Evolutionary conservation across 768 basidiomycete genomes (phyloP), one percentile per base, ranked within the genome.

Genomic region (Tubosaeta sp.): DNA sequence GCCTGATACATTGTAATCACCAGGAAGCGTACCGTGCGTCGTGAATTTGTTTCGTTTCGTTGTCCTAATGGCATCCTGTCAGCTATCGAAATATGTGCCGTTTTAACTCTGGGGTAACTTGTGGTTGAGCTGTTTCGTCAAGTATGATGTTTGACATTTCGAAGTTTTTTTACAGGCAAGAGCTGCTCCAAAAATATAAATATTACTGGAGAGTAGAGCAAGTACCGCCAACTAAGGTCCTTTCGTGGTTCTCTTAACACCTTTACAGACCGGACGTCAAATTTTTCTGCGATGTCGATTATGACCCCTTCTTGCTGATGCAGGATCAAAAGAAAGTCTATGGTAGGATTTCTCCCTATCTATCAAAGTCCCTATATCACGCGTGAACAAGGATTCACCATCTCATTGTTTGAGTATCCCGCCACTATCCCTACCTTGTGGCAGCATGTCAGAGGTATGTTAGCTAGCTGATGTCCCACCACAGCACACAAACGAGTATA

Each of bases 61-160:
- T n/a, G 48, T 52, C 17, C 51, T 63, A 11, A 61, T 26, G 38
- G 4, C n/a, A 16, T 38, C 11, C 22, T 45, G 46, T 31, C 59
- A 85, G 82, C 17, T 95, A 97, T 64, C 83, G 94, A 37, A 93
- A 95, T 60, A 95, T 97, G 95, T 97, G 95, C 70, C 83, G 95
- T 11, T 97, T 85, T 71, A 92, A 95, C 71, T 93, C 90, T 43
- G 92, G 91, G 31, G 90, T 91, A 69, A 58, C 43, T 22, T 55
- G 1, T 26, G 39, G 33, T 19, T 22, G 27, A 10, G 22, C 22
- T 47, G 14, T 43, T 6, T 19, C 32, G 38, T 27, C 19, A 19
- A 35, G 14, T 34, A 12, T 46, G 12, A 12, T 46, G 16, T 46
- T 48, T 61, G 7, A 53, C 46, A 4, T 39, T 38, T 43, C 31